phyloP scores from a whole-genome alignment of 2,329 filamentous ascomycete genomes.

The Trichoderma sp. region DNA sequence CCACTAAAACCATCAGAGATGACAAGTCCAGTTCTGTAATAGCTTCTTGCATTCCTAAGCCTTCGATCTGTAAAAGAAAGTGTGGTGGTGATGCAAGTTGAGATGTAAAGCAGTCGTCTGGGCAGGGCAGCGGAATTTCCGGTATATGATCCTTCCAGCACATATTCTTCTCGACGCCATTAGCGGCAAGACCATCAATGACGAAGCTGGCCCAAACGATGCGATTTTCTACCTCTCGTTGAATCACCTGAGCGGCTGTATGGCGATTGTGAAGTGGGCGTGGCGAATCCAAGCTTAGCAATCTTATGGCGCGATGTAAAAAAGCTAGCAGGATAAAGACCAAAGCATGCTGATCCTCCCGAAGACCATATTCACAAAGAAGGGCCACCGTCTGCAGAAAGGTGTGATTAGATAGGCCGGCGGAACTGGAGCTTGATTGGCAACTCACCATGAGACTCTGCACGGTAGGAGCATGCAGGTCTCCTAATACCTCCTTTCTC shows the following conservation, averaged over 20 bases:
- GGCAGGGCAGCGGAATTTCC: constrained; percentile 30
- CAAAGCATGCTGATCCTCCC: constrained; percentile 30
- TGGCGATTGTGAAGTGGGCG: constrained; percentile 12
- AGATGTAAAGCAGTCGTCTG: constrained; percentile 27
- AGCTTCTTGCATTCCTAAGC: constrained; percentile 6
- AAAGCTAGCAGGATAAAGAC: constrained; percentile 31
- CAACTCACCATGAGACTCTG: constrained; percentile 31
- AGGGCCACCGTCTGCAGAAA: constrained; percentile 28
- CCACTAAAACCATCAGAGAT: constrained; percentile 27
- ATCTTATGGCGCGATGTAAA: constrained; percentile 30
- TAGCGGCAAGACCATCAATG: constrained; percentile 29
- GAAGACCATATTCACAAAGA: constrained; percentile 31
- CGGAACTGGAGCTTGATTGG: not conserved
- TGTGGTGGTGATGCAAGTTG: constrained; percentile 16
- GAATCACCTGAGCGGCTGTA: constrained; percentile 24
- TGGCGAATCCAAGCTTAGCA: constrained; percentile 29
- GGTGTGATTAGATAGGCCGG: not conserved
- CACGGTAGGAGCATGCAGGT: constrained; percentile 29
- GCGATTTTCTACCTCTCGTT: constrained; percentile 29
- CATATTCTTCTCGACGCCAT: constrained; percentile 30
- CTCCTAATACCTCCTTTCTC: constrained; percentile 27
- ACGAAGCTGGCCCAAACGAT: constrained; percentile 34
- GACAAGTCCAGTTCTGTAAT: constrained; percentile 28
- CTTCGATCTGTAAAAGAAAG: constrained; percentile 27
- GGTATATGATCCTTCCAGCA: constrained; percentile 31